A percentile compares a stretch with the other conserved stretches of the same genome.
Conservation (phyloP, 805 yeast species). For the Candida maesae region DNA sequence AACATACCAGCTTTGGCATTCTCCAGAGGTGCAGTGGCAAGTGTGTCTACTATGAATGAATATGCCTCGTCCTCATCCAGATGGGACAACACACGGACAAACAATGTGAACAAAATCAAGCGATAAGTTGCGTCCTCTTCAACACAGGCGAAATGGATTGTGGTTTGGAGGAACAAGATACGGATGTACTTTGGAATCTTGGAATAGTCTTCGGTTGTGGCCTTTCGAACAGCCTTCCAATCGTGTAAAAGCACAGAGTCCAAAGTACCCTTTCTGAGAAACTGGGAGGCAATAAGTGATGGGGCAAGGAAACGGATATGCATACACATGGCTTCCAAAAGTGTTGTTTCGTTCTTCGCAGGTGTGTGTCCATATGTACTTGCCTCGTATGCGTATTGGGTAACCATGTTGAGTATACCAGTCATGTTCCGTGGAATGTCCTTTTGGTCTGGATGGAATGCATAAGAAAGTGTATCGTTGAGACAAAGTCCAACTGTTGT, state of each 20-base stretch:
- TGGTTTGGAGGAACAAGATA: slow-evolving; percentile 37
- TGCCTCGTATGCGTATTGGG: slow-evolving; percentile 22
- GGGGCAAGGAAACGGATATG: slow-evolving; percentile 42
- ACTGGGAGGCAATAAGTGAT: slow-evolving; percentile 25
- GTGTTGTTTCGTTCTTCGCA: slow-evolving; percentile 13
- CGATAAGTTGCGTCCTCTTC: slow-evolving; percentile 36
- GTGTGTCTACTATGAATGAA: slow-evolving; percentile 58
- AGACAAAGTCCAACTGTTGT: slow-evolving; percentile 34
- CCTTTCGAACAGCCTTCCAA: slow-evolving; percentile 32
- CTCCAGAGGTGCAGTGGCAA: slow-evolving; percentile 62
- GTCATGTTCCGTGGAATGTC: slow-evolving; percentile 29
- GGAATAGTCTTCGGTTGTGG: slow-evolving; percentile 20
- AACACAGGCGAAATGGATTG: slow-evolving; percentile 36
- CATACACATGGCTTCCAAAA: slow-evolving; percentile 35
- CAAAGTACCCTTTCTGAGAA: slow-evolving; percentile 23
- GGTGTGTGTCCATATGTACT: slow-evolving; percentile 3
- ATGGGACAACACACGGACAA: slow-evolving; percentile 59
- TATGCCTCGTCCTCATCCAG: slow-evolving; percentile 55
- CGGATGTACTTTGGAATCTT: slow-evolving; percentile 32
- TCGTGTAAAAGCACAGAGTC: slow-evolving; percentile 33
- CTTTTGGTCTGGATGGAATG: slow-evolving; percentile 27
- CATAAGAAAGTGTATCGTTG: slow-evolving; percentile 30
- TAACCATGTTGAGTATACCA: slow-evolving; percentile 31
- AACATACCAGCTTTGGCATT: slow-evolving; percentile 57
- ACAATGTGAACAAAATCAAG: slow-evolving; percentile 50